These are phyloP conservation scores for Conringia planisiliqua DNA, from an alignment of 345 rosid species.

Conservation along the genomic window DNA sequence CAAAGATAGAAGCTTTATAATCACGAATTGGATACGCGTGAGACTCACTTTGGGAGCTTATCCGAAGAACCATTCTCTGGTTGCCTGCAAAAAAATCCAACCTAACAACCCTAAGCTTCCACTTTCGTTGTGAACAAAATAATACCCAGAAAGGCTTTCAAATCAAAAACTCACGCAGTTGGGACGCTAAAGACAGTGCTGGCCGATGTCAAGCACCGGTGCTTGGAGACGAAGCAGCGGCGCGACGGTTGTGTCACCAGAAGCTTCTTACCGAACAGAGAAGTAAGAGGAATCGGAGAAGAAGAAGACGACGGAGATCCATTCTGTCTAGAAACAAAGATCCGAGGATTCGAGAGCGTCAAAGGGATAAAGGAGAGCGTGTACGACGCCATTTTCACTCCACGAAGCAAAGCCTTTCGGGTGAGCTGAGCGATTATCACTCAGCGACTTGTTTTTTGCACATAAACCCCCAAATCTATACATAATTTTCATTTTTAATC, in stretches of 20 bases:
- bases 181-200: slow-evolving; percentile 66
- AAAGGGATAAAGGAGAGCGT: slow-evolving; percentile 45
- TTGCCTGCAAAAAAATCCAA: slow-evolving; percentile 48
- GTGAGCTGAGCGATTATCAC: not conserved
- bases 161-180: slow-evolving; percentile 40
- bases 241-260: slow-evolving; percentile 30
- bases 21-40: not conserved
- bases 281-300: slow-evolving; percentile 24
- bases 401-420: not conserved
- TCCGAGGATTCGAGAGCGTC: slow-evolving; percentile 35
- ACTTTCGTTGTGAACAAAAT: not conserved
- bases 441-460: not conserved
- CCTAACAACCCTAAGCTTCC: slow-evolving; percentile 16
- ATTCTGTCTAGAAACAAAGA: slow-evolving; percentile 11
- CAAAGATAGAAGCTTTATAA: not conserved
- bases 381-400: slow-evolving; percentile 48
- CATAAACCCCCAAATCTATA: not conserved
- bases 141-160: not conserved
- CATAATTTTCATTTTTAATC: not conserved
- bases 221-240: slow-evolving; percentile 30
- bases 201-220: slow-evolving; percentile 36
- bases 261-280: slow-evolving; percentile 51
- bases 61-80: slow-evolving; percentile 43
- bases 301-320: slow-evolving; percentile 14
- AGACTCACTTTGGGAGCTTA: slow-evolving; percentile 64